A percentile compares a stretch with the other conserved stretches of the same genome.
phyloP scores from a whole-genome alignment of 306 rosid species.

The Mucuna pruriens region DNA sequence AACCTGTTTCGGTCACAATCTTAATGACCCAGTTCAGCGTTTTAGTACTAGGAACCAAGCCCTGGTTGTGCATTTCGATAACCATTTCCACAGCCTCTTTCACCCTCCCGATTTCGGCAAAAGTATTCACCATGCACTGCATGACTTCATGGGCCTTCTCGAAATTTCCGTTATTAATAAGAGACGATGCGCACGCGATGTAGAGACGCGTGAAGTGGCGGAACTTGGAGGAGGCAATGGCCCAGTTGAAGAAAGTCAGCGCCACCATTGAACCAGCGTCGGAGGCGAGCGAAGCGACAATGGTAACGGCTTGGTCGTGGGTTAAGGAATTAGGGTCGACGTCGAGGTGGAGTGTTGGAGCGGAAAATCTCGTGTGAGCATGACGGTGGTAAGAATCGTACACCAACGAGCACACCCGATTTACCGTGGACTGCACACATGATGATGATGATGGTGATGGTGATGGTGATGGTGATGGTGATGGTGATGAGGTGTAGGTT shows the following conservation, averaged over 20 bases:
- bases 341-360: constrained; percentile 58
- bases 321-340: constrained; percentile 58
- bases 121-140: constrained; percentile 64
- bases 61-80: constrained; percentile 79
- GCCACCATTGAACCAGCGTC: constrained; percentile 85
- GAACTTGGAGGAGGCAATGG: constrained; percentile 60
- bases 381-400: constrained; percentile 61
- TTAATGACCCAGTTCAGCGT: constrained; percentile 58
- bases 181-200: constrained; percentile 63
- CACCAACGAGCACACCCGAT: constrained; percentile 61
- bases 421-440: constrained; percentile 49
- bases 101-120: constrained; percentile 74
- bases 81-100: constrained; percentile 83
- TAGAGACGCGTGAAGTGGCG: constrained; percentile 73
- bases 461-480: constrained; percentile 15
- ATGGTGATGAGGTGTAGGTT: constrained; percentile 37
- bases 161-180: constrained; percentile 60
- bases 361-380: constrained; percentile 44
- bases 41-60: constrained; percentile 56
- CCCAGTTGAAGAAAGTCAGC: constrained; percentile 78
- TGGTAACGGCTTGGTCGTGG: constrained; percentile 65
- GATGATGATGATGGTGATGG: constrained; percentile 16
- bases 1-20: constrained; percentile 49
- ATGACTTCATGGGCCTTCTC: constrained; percentile 76
- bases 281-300: constrained; percentile 73